Evolutionary conservation across 2,329 filamentous ascomycete species (phyloP).

Genomic region (Phialocephala sp.): DNA sequence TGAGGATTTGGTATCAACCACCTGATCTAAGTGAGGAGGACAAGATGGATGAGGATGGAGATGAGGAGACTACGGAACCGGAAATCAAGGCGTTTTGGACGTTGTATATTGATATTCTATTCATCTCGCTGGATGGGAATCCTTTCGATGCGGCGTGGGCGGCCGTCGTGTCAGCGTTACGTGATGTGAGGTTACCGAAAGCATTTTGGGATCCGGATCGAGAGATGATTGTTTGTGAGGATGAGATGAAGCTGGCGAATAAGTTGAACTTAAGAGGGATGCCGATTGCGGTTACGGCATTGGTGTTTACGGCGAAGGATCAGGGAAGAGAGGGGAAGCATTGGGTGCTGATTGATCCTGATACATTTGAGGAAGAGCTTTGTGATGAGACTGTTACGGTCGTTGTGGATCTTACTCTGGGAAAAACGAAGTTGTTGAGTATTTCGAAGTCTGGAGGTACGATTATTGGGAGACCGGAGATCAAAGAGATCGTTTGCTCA

Average conservation of each 20-base stretch:
- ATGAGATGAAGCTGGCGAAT: slow-evolving; percentile 57
- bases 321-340: slow-evolving; percentile 57
- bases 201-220: slow-evolving; percentile 85
- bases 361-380: slow-evolving; percentile 85
- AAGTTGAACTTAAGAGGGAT: slow-evolving; percentile 66
- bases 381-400: slow-evolving; percentile 85
- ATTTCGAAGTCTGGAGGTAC: slow-evolving; percentile 87
- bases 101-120: slow-evolving; percentile 93
- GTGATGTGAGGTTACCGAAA: slow-evolving; percentile 75
- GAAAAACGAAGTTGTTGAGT: slow-evolving; percentile 63
- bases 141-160: slow-evolving; percentile 92
- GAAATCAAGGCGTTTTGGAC: slow-evolving; percentile 89
- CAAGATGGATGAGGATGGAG: slow-evolving; percentile 46
- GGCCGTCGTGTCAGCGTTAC: slow-evolving; percentile 79
- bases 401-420: slow-evolving; percentile 67
- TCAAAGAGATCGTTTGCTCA: slow-evolving; percentile 63
- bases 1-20: slow-evolving; percentile 73
- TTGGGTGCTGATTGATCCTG: slow-evolving; percentile 88
- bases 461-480: slow-evolving; percentile 66
- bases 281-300: slow-evolving; percentile 79
- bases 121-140: slow-evolving; percentile 91
- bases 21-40: slow-evolving; percentile 55
- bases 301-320: slow-evolving; percentile 71
- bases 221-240: slow-evolving; percentile 79
- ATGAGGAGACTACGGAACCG: slow-evolving; percentile 37